Conservation (phyloP, 2,329 filamentous ascomycete species). For the Neurospora sp. region DNA sequence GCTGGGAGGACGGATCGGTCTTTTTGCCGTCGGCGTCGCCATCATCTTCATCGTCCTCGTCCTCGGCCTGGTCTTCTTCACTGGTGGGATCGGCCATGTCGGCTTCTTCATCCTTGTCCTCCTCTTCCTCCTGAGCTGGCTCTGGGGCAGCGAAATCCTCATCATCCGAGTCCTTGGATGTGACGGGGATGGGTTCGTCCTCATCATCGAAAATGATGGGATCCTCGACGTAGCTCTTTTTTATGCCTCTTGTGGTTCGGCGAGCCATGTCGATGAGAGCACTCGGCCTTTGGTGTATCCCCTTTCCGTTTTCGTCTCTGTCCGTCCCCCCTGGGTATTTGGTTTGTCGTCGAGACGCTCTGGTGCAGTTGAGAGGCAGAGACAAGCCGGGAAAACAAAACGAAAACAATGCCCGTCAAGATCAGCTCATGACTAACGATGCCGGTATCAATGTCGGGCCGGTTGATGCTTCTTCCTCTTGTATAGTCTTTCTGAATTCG, state of each 20-base stretch:
- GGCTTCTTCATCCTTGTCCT: slow-evolving; percentile 7
- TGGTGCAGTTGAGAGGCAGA: neutral
- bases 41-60: slow-evolving; percentile 1
- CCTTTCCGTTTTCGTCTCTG: neutral
- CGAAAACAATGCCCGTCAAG: neutral
- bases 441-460: neutral
- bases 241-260: slow-evolving; percentile 10
- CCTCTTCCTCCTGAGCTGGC: slow-evolving; percentile 12
- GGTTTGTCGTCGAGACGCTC: neutral
- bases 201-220: slow-evolving; percentile 11
- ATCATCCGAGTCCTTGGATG: slow-evolving; percentile 10
- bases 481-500: neutral
- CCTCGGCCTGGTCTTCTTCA: slow-evolving; percentile 6
- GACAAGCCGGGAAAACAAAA: neutral
- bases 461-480: neutral
- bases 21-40: neutral
- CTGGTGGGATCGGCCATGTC: slow-evolving; percentile 9
- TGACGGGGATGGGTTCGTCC: slow-evolving; percentile 10
- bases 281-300: neutral
- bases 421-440: neutral
- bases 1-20: neutral
- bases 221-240: slow-evolving; percentile 15
- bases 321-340: neutral
- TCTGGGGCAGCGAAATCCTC: slow-evolving; percentile 14
- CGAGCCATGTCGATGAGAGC: slow-evolving; percentile 5